Percentiles rank a stretch among this genome's conserved stretches.
Conservation (phyloP, 2,329 filamentous ascomycete genomes). For the Sarocladium strictum region DNA sequence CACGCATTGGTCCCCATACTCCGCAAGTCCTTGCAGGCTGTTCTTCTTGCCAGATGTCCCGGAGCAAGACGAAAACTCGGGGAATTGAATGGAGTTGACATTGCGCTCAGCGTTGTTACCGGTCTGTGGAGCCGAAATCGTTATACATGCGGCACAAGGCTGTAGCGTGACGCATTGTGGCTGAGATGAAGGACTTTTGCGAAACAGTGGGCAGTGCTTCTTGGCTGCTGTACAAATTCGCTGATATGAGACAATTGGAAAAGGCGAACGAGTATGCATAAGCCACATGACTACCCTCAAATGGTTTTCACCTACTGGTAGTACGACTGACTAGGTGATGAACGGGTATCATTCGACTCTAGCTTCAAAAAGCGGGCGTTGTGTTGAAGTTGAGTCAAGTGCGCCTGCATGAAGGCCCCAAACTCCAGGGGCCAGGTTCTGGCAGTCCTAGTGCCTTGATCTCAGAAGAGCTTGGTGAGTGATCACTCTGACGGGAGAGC, state of each 20-base stretch:
- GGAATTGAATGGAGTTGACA: conserved; percentile 16
- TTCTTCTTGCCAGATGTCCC: conserved; percentile 4
- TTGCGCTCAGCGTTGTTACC: conserved; percentile 15
- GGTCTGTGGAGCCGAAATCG: conserved; percentile 14
- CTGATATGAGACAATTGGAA: conserved; percentile 12
- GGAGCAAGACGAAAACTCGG: conserved; percentile 11
- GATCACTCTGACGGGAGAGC: no score
- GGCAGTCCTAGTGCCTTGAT: neutral
- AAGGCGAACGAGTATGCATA: conserved; percentile 15
- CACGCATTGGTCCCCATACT: neutral
- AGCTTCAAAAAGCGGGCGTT: conserved; percentile 13
- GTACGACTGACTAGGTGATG: neutral
- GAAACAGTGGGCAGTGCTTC: neutral
- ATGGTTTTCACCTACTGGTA: conserved; percentile 9
- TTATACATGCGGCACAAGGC: conserved; percentile 16
- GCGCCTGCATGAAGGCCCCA: neutral
- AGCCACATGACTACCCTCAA: conserved; percentile 12
- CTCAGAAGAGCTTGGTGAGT: neutral
- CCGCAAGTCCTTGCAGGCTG: neutral
- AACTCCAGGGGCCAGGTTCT: neutral
- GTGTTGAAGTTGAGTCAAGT: neutral
- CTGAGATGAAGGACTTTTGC: conserved; percentile 12
- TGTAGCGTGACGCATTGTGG: conserved; percentile 12
- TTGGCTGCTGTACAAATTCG: conserved; percentile 2
- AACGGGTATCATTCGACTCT: neutral